Conservation (phyloP, 129 eudicot genomes). For the Kitagawia praeruptora region DNA sequence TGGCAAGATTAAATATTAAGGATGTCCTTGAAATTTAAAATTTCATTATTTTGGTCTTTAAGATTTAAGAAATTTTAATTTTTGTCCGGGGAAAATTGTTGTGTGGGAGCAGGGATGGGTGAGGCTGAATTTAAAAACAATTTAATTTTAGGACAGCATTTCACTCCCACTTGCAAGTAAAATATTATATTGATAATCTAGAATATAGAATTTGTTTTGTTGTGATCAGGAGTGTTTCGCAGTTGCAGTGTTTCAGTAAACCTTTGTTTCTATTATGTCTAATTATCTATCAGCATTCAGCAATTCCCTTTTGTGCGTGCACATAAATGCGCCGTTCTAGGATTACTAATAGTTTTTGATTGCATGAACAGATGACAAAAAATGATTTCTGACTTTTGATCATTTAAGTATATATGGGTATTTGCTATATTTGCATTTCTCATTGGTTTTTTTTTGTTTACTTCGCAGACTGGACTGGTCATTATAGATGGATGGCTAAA, state of each 20-base stretch:
- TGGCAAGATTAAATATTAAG: not conserved
- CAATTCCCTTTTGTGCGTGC: not conserved
- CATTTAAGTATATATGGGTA: not conserved
- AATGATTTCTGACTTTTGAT: not conserved
- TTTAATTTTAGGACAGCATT: not conserved
- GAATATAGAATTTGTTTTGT: not conserved
- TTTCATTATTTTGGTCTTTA: not conserved
- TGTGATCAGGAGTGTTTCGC: not conserved
- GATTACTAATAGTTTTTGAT: not conserved
- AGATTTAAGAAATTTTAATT: not conserved
- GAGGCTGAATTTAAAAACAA: not conserved
- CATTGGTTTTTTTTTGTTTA: not conserved
- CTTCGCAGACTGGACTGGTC: constrained; percentile 65
- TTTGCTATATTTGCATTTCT: not conserved
- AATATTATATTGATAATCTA: no score
- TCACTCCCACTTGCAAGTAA: not conserved
- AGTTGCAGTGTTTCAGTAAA: not conserved
- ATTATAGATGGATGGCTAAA: constrained; percentile 81
- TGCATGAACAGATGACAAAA: not conserved
- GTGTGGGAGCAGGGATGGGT: not conserved
- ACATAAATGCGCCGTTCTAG: not conserved
- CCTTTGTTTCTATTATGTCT: not conserved
- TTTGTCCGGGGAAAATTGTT: not conserved
- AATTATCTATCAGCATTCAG: not conserved
- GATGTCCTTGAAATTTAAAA: no score